These are phyloP conservation scores for Cystobasidium ongulense DNA, from an alignment of 768 basidiomycete species.

Conservation along the genomic window DNA sequence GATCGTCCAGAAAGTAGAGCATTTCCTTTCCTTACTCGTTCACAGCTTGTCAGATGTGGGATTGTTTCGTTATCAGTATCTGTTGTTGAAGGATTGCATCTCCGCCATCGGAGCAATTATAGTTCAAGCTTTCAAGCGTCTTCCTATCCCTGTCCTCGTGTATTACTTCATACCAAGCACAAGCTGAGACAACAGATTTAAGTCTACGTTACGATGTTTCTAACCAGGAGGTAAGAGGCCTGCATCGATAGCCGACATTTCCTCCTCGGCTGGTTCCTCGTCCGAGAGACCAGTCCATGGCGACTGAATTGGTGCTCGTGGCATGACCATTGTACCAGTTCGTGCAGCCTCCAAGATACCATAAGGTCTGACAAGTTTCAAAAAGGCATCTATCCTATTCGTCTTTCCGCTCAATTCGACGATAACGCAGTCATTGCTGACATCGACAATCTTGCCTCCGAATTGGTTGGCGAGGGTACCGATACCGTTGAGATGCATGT, in stretches of 20 bases:
- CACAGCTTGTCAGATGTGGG: no score
- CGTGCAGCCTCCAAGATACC: constrained; percentile 91
- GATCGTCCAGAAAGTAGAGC: neutral
- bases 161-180: neutral
- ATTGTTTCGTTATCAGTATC: neutral
- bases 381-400: constrained; percentile 79
- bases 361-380: constrained; percentile 82
- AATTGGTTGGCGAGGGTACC: constrained; percentile 76
- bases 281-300: constrained; percentile 56
- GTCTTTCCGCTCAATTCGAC: constrained; percentile 93
- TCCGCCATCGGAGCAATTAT: neutral
- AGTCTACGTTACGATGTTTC: neutral
- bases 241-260: constrained; percentile 65
- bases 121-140: neutral
- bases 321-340: constrained; percentile 96
- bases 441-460: constrained; percentile 83
- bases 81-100: neutral
- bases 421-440: constrained; percentile 88
- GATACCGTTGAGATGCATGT: constrained; percentile 81
- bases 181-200: neutral
- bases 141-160: neutral
- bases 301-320: constrained; percentile 74
- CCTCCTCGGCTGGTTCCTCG: constrained; percentile 49
- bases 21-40: neutral
- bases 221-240: constrained; percentile 90